These are phyloP conservation scores for Prunus padus DNA, from an alignment of 306 rosid genomes.

Conservation along the genomic window DNA sequence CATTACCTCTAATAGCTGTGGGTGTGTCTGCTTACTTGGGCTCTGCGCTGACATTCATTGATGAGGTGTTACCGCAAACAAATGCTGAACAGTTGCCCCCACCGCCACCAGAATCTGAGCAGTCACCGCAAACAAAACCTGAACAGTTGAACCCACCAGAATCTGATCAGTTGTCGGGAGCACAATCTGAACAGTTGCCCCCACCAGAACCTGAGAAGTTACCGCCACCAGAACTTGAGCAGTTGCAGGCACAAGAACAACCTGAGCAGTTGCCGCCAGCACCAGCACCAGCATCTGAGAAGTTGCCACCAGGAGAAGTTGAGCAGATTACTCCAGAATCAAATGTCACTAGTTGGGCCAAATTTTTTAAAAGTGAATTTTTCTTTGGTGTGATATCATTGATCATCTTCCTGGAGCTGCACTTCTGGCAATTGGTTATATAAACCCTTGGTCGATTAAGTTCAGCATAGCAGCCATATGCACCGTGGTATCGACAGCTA, in stretches of 20 bases:
- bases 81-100: too few species aligned
- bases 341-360: too few species aligned
- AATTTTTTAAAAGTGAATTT: too few species aligned
- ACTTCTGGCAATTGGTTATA: not conserved
- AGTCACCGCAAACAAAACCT: too few species aligned
- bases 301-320: not conserved
- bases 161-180: too few species aligned
- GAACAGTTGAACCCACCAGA: too few species aligned
- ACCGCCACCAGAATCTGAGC: too few species aligned
- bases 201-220: too few species aligned
- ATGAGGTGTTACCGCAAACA: not conserved
- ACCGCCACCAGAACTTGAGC: too few species aligned
- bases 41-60: not conserved
- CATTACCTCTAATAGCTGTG: constrained; percentile 19
- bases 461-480: constrained; percentile 10
- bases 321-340: not conserved
- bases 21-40: constrained; percentile 21
- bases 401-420: not conserved
- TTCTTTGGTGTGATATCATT: too few species aligned
- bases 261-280: not conserved
- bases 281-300: not conserved
- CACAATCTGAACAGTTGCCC: too few species aligned
- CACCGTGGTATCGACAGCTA: not conserved
- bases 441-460: constrained; percentile 14
- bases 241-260: too few species aligned